Conservation (phyloP, 805 yeast genomes). For the Saccharomyces jurei region DNA sequence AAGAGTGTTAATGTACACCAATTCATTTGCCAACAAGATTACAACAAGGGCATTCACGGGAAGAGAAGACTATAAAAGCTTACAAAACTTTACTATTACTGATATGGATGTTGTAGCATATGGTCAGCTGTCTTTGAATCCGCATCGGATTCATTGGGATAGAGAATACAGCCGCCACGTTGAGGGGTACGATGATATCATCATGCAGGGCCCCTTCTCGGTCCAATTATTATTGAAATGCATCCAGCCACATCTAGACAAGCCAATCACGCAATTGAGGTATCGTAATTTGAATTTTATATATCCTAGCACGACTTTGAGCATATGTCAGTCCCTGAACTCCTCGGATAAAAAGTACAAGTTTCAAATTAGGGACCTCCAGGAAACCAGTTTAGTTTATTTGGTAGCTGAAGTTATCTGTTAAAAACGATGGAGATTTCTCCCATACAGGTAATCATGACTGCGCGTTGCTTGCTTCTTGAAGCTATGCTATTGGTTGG, state of each 20-base stretch:
- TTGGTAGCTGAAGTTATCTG: not conserved
- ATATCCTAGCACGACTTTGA: conserved; percentile 31
- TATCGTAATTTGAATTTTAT: conserved; percentile 40
- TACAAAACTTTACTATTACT: conserved; percentile 28
- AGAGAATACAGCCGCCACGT: conserved; percentile 38
- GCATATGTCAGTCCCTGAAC: conserved; percentile 8
- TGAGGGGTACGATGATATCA: conserved; percentile 54
- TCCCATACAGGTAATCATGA: not conserved
- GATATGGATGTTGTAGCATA: conserved; percentile 43
- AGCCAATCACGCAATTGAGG: conserved; percentile 25
- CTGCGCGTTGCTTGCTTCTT: not conserved
- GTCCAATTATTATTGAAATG: conserved; percentile 53
- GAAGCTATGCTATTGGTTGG: not conserved
- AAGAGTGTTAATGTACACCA: conserved; percentile 57
- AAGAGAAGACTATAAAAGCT: not conserved
- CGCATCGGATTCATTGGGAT: conserved; percentile 80
- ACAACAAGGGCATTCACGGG: not conserved
- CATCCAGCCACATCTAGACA: conserved; percentile 26
- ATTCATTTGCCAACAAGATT: conserved; percentile 19
- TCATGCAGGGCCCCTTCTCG: conserved; percentile 79
- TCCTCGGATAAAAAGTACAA: not conserved
- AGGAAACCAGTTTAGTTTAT: not conserved
- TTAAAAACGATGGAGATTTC: not conserved
- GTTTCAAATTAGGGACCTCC: not conserved
- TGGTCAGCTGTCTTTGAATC: conserved; percentile 70